Conservation (phyloP, 257 asterid species). For the Scutellaria baicalensis region DNA sequence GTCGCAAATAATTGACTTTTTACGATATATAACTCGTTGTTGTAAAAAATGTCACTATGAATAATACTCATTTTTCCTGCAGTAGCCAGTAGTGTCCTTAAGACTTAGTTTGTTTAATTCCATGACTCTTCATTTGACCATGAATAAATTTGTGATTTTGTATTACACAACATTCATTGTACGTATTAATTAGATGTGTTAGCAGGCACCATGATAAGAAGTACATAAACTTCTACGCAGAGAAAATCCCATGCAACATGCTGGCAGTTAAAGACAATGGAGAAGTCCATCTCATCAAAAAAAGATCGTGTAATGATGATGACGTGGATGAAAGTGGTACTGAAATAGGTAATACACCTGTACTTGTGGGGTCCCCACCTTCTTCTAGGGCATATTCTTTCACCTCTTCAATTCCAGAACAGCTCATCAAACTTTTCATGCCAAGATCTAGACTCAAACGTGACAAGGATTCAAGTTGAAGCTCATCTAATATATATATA, state of each 20-base stretch:
- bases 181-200: not conserved
- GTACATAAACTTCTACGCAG: conserved; percentile 28
- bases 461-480: not conserved
- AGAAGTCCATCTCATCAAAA: conserved; percentile 21
- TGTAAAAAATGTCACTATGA: too few relatives aligned
- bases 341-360: not conserved
- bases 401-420: conserved; percentile 18
- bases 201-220: conserved; percentile 34
- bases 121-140: too few relatives aligned
- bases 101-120: too few relatives aligned
- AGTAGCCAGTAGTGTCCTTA: too few relatives aligned
- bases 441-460: conserved; percentile 10
- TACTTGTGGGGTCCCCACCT: conserved; percentile 3
- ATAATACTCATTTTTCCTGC: too few relatives aligned
- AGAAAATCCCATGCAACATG: conserved; percentile 36
- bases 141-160: too few relatives aligned
- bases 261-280: conserved; percentile 31
- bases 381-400: conserved; percentile 10
- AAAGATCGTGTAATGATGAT: not conserved
- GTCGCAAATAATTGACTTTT: too few relatives aligned
- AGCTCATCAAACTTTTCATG: conserved; percentile 28
- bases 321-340: not conserved
- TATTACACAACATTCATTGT: not conserved
- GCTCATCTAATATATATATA: not conserved
- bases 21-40: too few relatives aligned